Conservation (phyloP, 257 asterid genomes). For the Solanum acaule region DNA sequence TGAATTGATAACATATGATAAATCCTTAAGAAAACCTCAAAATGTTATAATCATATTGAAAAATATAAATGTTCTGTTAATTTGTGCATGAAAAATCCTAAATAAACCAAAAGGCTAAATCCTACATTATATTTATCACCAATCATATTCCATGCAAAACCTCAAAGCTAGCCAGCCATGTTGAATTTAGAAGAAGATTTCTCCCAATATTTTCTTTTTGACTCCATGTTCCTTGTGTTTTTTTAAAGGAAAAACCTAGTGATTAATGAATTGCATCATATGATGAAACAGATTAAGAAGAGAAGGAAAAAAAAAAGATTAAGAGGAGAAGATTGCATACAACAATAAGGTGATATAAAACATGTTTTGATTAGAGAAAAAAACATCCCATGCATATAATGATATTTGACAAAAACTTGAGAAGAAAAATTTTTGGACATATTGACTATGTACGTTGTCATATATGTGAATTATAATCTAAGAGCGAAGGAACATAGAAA, state of each 20-base stretch:
- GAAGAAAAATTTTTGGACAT: background rate
- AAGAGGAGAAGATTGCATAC: background rate
- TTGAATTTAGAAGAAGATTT: background rate
- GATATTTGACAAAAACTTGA: background rate
- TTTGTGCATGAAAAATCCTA: background rate
- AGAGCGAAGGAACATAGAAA: background rate
- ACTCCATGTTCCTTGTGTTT: background rate
- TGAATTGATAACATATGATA: background rate
- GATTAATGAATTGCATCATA: background rate
- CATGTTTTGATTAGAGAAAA: background rate
- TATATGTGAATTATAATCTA: background rate
- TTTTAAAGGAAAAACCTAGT: background rate
- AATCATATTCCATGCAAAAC: background rate
- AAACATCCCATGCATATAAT: background rate
- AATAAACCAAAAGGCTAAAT: background rate
- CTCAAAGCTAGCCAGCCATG: background rate
- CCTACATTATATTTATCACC: background rate
- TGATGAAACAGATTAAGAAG: background rate
- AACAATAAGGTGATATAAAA: background rate
- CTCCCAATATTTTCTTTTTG: background rate
- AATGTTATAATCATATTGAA: background rate
- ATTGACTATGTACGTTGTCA: background rate
- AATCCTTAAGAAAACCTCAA: background rate
- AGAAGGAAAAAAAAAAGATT: background rate
- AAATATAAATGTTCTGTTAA: background rate